Evolutionary conservation across 495 filamentous ascomycete genomes (phyloP).

Genomic region (Neurospora pannonica): DNA sequence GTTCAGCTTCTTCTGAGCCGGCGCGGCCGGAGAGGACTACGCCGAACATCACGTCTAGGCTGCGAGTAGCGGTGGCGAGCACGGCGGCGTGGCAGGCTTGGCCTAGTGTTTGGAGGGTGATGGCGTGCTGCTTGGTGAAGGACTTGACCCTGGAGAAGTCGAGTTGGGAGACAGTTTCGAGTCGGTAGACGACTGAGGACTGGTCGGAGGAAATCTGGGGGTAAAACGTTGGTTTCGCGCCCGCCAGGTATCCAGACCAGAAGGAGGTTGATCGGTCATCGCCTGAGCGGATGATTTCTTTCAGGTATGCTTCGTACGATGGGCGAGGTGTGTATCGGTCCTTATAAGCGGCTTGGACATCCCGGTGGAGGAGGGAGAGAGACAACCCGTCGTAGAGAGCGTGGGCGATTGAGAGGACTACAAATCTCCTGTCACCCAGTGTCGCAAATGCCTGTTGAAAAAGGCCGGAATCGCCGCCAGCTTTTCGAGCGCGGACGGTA

Average conservation of each 20-base stretch:
- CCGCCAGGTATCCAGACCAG: slow-evolving; percentile 51
- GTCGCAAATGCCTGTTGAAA: slow-evolving; percentile 35
- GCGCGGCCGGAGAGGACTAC: slow-evolving; percentile 58
- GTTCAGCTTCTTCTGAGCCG: slow-evolving; percentile 45
- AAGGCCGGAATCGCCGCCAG: slow-evolving; percentile 18
- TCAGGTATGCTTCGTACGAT: slow-evolving; percentile 37
- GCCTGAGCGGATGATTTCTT: slow-evolving; percentile 29
- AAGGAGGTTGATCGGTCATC: slow-evolving; percentile 37
- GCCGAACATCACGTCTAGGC: slow-evolving; percentile 60
- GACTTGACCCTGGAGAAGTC: slow-evolving; percentile 22
- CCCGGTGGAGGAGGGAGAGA: slow-evolving; percentile 53
- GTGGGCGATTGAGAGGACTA: slow-evolving; percentile 66
- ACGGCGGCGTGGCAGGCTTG: slow-evolving; percentile 58
- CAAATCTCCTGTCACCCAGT: slow-evolving; percentile 27
- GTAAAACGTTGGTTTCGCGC: slow-evolving; percentile 27
- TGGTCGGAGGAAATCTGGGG: slow-evolving; percentile 8
- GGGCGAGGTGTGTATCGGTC: slow-evolving; percentile 29
- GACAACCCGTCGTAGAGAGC: slow-evolving; percentile 76
- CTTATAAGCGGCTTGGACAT: slow-evolving; percentile 51
- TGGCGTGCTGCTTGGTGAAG: slow-evolving; percentile 46
- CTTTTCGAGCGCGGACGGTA: slow-evolving; percentile 16
- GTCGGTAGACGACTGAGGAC: slow-evolving; percentile 24
- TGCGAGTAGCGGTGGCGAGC: slow-evolving; percentile 43
- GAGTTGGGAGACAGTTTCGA: slow-evolving; percentile 37
- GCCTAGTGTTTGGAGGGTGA: slow-evolving; percentile 56